Percentiles rank a stretch among this genome's conserved stretches.
Conservation (phyloP, 345 rosid genomes). For the Noccaea bulbosa region DNA sequence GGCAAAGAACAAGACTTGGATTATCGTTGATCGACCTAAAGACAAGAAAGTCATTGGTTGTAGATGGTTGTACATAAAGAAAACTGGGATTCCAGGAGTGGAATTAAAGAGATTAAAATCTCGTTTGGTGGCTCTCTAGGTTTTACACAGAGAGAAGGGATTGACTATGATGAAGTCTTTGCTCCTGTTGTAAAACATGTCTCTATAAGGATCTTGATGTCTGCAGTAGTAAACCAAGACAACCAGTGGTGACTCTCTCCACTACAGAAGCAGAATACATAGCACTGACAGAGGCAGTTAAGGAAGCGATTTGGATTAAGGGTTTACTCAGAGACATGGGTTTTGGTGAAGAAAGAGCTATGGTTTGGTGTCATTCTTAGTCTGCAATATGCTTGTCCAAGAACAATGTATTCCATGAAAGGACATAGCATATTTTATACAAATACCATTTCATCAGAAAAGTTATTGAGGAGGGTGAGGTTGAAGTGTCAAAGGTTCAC, state of each 20-base stretch:
- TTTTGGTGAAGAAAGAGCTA: not conserved
- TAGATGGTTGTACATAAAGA: too few relatives aligned
- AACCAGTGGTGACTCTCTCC: not conserved
- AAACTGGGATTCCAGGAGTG: too few relatives aligned
- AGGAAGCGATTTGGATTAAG: not conserved
- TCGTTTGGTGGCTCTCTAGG: too few relatives aligned
- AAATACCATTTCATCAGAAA: not conserved
- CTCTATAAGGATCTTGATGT: too few relatives aligned
- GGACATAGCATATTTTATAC: not conserved
- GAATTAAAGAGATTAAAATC: too few relatives aligned
- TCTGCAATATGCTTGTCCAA: not conserved
- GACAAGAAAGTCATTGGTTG: too few relatives aligned
- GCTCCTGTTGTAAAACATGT: not conserved
- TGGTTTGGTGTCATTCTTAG: not conserved
- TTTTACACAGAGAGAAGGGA: too few relatives aligned
- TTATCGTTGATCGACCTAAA: too few relatives aligned
- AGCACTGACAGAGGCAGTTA: rapidly evolving
- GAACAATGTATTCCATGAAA: not conserved
- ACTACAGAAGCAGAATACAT: not conserved
- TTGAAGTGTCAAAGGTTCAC: not conserved
- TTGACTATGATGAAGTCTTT: not conserved
- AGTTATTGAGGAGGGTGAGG: not conserved
- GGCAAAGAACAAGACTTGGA: too few relatives aligned
- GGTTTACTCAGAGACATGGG: not conserved
- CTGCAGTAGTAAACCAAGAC: too few relatives aligned